A percentile compares a stretch with the other conserved stretches of the same genome.
Conservation (phyloP, 2,329 filamentous ascomycete genomes). For the Fusarium heterosporum region DNA sequence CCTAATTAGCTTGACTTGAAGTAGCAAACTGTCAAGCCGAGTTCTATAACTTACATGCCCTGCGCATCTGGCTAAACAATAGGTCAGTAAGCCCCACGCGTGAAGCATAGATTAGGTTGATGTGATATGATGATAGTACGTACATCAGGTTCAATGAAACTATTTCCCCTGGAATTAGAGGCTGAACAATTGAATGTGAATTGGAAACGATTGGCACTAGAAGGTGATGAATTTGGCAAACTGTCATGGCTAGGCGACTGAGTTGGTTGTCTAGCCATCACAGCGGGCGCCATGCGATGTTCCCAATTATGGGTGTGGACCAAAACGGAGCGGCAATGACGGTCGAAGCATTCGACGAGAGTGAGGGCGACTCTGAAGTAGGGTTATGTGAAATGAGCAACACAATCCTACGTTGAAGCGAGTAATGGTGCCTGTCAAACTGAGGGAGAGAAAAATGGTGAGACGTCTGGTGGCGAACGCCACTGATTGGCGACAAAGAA, state of each 20-base stretch:
- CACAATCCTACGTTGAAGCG: slow-evolving; percentile 11
- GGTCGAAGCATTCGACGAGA: slow-evolving; percentile 3
- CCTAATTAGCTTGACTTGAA: slow-evolving; percentile 29
- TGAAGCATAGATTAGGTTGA: not conserved
- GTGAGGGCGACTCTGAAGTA: slow-evolving; percentile 2
- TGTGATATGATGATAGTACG: slow-evolving; percentile 23
- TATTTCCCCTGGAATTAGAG: slow-evolving; percentile 45
- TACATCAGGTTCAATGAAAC: slow-evolving; percentile 52
- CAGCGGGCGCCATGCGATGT: slow-evolving; percentile 12
- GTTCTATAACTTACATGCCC: slow-evolving; percentile 40
- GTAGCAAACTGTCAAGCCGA: not conserved
- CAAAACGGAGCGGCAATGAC: not conserved
- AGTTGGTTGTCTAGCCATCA: slow-evolving; percentile 33
- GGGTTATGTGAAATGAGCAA: slow-evolving; percentile 12
- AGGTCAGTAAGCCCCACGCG: slow-evolving; percentile 31
- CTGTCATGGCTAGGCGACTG: slow-evolving; percentile 23
- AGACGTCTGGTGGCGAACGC: slow-evolving; percentile 34
- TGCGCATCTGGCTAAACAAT: slow-evolving; percentile 39
- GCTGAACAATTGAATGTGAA: slow-evolving; percentile 52
- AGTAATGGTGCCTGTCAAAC: slow-evolving; percentile 23
- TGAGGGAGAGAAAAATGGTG: slow-evolving; percentile 22
- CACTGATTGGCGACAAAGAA: slow-evolving; percentile 17
- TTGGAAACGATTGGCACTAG: slow-evolving; percentile 43
- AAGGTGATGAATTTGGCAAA: slow-evolving; percentile 31
- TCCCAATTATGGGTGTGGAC: slow-evolving; percentile 1